Percentiles rank a stretch among this genome's conserved stretches.
These are phyloP conservation scores for Solanum stenotomum DNA, from an alignment of 257 asterid genomes.

Conservation along the genomic window DNA sequence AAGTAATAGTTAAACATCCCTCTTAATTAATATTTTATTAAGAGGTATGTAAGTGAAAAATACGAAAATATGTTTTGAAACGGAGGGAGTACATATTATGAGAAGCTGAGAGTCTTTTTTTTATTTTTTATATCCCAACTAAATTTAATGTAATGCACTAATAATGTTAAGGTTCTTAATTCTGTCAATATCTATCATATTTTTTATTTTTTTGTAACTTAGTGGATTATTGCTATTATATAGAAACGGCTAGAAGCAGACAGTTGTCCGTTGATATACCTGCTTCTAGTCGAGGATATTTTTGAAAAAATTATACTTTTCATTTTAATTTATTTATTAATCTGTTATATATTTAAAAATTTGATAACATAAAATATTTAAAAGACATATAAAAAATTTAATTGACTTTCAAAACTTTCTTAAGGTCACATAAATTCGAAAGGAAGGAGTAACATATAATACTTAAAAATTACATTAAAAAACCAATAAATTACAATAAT, in stretches of 20 bases:
- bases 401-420: too few species aligned
- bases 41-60: neutral
- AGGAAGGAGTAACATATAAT: too few species aligned
- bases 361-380: too few species aligned
- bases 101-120: too few species aligned
- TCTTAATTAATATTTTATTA: neutral
- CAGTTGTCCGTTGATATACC: neutral
- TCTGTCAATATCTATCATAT: neutral
- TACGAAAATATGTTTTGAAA: neutral
- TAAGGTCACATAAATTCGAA: neutral
- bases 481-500: too few species aligned
- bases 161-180: neutral
- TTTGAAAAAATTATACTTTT: neutral
- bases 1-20: neutral
- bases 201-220: neutral
- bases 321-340: too few species aligned
- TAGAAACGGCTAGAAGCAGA: neutral
- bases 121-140: neutral
- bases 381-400: too few species aligned
- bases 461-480: too few species aligned
- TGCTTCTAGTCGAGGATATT: too few species aligned
- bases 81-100: too few species aligned
- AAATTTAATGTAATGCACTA: neutral
- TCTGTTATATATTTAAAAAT: too few species aligned
- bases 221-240: neutral